Conservation (phyloP, 805 yeast genomes). For the Wickerhamiella bombiphila region DNA sequence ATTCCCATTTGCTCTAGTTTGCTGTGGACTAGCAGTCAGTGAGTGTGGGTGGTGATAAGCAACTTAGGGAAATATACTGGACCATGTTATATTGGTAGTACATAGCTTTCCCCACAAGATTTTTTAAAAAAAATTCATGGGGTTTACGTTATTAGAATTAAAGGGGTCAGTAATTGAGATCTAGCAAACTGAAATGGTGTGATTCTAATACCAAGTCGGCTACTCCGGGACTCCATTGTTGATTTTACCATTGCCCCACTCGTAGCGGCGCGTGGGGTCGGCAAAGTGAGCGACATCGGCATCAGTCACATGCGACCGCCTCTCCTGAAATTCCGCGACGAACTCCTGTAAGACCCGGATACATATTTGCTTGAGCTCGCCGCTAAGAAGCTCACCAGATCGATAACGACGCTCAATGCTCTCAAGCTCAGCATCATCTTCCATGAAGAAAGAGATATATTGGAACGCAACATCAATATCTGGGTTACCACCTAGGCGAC, state of each 20-base stretch:
- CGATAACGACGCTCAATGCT: slow-evolving; percentile 50
- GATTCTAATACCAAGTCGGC: not conserved
- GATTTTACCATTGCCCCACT: slow-evolving; percentile 59
- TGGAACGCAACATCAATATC: slow-evolving; percentile 93
- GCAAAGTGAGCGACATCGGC: slow-evolving; percentile 51
- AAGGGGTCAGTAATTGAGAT: not conserved
- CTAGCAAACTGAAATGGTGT: not conserved
- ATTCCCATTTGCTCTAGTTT: too few species aligned
- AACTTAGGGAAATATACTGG: too few species aligned
- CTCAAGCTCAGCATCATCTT: slow-evolving; percentile 70
- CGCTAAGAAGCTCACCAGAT: slow-evolving; percentile 71
- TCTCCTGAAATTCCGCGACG: slow-evolving; percentile 68
- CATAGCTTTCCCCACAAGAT: too few species aligned
- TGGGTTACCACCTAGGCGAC: slow-evolving; percentile 81
- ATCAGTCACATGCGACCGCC: slow-evolving; percentile 52
- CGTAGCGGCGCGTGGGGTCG: slow-evolving; percentile 53
- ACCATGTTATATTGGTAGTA: too few species aligned
- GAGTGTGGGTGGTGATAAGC: too few species aligned
- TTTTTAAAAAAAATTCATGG: too few species aligned
- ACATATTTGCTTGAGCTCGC: slow-evolving; percentile 84
- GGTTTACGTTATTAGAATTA: not conserved
- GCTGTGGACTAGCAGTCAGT: too few species aligned
- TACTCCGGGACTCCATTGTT: slow-evolving; percentile 1
- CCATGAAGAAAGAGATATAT: slow-evolving; percentile 75
- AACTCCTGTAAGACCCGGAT: slow-evolving; percentile 66